Percentiles rank a stretch among this genome's conserved stretches.
phyloP scores from a whole-genome alignment of 495 filamentous ascomycete species.

The Aspergillus olivimuriae region DNA sequence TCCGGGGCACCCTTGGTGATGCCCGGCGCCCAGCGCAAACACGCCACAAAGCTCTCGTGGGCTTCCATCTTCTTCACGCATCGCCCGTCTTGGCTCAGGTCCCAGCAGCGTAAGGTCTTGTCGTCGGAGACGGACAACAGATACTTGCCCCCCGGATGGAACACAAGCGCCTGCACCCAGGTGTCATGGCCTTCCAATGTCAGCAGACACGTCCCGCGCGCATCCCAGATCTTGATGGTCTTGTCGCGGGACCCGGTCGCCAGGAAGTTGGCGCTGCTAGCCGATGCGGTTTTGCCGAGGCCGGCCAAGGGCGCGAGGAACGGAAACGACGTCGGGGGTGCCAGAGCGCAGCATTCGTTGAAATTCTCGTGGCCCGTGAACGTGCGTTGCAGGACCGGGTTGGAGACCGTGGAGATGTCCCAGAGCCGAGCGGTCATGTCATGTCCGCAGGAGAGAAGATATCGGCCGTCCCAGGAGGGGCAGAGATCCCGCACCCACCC shows the following conservation, averaged over 20 bases:
- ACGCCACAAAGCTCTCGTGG: constrained; percentile 81
- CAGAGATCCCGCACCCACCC: constrained; percentile 86
- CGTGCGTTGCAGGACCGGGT: constrained; percentile 64
- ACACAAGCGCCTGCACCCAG: constrained; percentile 82
- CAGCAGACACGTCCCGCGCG: constrained; percentile 79
- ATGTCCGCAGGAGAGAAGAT: constrained; percentile 70
- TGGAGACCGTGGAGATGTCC: constrained; percentile 60
- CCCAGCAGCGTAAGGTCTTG: constrained; percentile 90
- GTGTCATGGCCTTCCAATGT: constrained; percentile 88
- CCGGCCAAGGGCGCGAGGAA: constrained; percentile 75
- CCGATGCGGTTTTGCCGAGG: constrained; percentile 71
- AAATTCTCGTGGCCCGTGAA: constrained; percentile 84
- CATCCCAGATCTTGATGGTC: constrained; percentile 83
- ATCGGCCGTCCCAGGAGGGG: constrained; percentile 75
- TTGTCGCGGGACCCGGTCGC: constrained; percentile 89
- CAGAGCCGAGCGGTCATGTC: constrained; percentile 79
- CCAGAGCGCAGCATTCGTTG: constrained; percentile 81
- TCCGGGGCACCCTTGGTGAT: constrained; percentile 43
- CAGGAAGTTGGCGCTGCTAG: constrained; percentile 77
- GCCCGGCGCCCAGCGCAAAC: constrained; percentile 84
- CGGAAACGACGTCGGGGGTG: constrained; percentile 68
- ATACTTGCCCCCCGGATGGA: constrained; percentile 91
- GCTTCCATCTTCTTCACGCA: constrained; percentile 81
- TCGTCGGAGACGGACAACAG: constrained; percentile 80
- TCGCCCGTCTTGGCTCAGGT: constrained; percentile 80